Conservation (phyloP, 192 early-diverging fungal species). For the Coemansia sp. region DNA sequence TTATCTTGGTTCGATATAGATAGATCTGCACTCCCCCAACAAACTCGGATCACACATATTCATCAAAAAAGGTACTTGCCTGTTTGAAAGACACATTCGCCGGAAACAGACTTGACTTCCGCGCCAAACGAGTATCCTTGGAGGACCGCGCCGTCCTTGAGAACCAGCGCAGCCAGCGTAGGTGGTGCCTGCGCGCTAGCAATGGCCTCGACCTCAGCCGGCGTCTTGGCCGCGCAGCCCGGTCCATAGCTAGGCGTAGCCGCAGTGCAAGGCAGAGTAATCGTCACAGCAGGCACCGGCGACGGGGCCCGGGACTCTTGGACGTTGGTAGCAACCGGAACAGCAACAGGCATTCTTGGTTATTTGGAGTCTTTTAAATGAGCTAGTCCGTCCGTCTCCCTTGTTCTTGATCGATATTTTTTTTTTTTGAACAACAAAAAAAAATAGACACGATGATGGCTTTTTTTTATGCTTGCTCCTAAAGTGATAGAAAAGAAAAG, state of each 20-base stretch:
- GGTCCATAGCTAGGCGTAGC: conserved; percentile 40
- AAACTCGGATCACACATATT: neutral
- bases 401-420: too few relatives aligned
- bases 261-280: conserved; percentile 52
- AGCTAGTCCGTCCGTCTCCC: too few relatives aligned
- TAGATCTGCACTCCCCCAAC: conserved; percentile 4
- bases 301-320: conserved; percentile 51
- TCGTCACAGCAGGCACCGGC: conserved; percentile 26
- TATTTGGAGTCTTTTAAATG: neutral
- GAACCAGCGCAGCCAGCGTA: conserved; percentile 68
- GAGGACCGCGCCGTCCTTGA: conserved; percentile 84
- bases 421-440: neutral
- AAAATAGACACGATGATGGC: too few relatives aligned
- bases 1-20: conserved; percentile 4
- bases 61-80: conserved; percentile 61
- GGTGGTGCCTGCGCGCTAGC: conserved; percentile 31
- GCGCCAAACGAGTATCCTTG: conserved; percentile 97
- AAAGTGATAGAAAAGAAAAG: conserved; percentile 49
- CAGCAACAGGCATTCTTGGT: conserved; percentile 30
- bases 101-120: conserved; percentile 80
- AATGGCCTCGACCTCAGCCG: conserved; percentile 43
- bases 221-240: conserved; percentile 38
- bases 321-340: conserved; percentile 55
- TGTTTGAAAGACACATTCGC: conserved; percentile 99
- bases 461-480: conserved; percentile 37